A percentile compares a stretch with the other conserved stretches of the same genome.
phyloP scores from a whole-genome alignment of 306 rosid genomes.

The Lathyrus aphaca region DNA sequence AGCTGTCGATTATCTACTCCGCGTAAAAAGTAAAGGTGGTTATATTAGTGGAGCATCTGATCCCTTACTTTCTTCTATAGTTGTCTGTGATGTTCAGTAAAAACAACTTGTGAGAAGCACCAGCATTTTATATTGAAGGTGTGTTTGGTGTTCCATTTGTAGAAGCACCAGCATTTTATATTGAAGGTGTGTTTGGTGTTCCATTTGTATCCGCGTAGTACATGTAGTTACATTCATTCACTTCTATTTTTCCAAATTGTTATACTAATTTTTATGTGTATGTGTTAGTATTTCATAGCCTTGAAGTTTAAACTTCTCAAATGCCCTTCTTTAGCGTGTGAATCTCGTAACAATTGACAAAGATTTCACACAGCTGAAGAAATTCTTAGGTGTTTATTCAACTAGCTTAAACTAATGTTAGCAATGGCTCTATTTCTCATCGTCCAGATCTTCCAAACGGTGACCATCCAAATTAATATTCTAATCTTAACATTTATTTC shows the following conservation, averaged over 20 bases:
- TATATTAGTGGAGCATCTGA: conserved; percentile 76
- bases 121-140: background rate
- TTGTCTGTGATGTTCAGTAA: conserved; percentile 54
- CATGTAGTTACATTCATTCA: background rate
- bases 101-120: conserved; percentile 4
- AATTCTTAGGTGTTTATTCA: conserved; percentile 5
- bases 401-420: background rate
- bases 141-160: no score
- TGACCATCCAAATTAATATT: no score
- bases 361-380: conserved; percentile 20
- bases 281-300: background rate
- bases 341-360: background rate
- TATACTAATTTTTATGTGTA: background rate
- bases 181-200: background rate
- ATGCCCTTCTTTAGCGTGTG: conserved; percentile 14
- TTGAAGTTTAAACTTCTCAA: conserved; percentile 7
- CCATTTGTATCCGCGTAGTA: background rate
- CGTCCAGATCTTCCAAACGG: no score
- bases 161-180: background rate
- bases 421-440: no score
- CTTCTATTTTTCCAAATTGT: background rate
- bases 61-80: conserved; percentile 62
- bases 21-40: conserved; percentile 64
- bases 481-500: no score
- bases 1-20: conserved; percentile 68